These are phyloP conservation scores for Teunomyces stri DNA, from an alignment of 805 yeast genomes.

Conservation along the genomic window DNA sequence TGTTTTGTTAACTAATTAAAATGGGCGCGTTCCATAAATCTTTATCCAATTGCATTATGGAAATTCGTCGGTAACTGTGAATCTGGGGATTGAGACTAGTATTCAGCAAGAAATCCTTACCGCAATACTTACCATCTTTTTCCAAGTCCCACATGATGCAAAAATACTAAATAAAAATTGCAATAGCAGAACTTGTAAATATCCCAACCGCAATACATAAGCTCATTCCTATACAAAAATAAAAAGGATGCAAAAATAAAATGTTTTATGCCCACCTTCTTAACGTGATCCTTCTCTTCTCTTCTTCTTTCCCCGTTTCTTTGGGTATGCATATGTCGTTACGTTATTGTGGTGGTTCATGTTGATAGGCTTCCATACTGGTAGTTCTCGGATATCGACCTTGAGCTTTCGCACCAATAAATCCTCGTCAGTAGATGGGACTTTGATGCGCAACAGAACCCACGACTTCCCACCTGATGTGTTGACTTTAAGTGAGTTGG, in stretches of 20 bases:
- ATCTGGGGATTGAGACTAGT: no score
- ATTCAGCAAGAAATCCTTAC: no score
- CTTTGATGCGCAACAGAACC: constrained; percentile 23
- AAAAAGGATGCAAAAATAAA: neutral
- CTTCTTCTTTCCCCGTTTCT: constrained; percentile 5
- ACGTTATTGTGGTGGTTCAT: constrained; percentile 7
- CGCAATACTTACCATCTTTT: no score
- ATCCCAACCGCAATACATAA: neutral
- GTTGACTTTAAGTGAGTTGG: constrained; percentile 26
- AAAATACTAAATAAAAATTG: no score
- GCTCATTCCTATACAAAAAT: neutral
- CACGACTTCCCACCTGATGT: constrained; percentile 22
- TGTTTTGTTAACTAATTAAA: no score
- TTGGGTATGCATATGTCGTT: neutral
- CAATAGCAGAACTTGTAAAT: neutral
- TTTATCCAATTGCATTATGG: no score
- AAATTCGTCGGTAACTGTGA: no score
- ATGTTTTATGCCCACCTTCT: neutral
- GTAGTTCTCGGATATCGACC: constrained; percentile 24
- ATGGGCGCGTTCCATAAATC: no score
- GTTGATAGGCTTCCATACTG: constrained; percentile 26
- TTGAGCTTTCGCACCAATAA: constrained; percentile 16
- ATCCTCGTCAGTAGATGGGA: constrained; percentile 9
- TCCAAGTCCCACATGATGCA: no score
- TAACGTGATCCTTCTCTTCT: neutral